phyloP scores from a whole-genome alignment of 371 early-diverging fungal species.

The Mucor mucedo region DNA sequence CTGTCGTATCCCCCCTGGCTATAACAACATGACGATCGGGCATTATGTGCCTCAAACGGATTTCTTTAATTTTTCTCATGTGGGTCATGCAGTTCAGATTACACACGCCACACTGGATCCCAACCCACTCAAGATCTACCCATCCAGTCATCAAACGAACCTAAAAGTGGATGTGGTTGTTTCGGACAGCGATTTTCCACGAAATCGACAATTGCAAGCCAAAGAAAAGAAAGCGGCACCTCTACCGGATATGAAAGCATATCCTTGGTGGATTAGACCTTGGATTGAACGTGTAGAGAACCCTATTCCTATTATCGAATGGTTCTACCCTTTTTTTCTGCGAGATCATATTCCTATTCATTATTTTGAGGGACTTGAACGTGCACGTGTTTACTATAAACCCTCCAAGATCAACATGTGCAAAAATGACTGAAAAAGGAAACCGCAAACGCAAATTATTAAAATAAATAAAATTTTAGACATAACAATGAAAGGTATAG shows the following conservation, averaged over 20 bases:
- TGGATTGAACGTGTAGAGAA: slow-evolving; percentile 9
- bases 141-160: slow-evolving; percentile 32
- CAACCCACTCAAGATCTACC: slow-evolving; percentile 32
- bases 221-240: neutral
- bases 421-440: slow-evolving; percentile 1
- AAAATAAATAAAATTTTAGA: neutral
- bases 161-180: slow-evolving; percentile 20
- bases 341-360: slow-evolving; percentile 38
- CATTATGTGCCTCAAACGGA: slow-evolving; percentile 28
- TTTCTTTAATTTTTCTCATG: slow-evolving; percentile 50
- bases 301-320: slow-evolving; percentile 33
- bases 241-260: neutral
- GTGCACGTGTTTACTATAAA: slow-evolving; percentile 23
- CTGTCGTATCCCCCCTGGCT: slow-evolving; percentile 37
- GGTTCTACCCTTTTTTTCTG: slow-evolving; percentile 36
- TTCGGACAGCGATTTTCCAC: neutral
- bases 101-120: slow-evolving; percentile 22
- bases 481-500: slow-evolving; percentile 1
- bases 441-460: neutral
- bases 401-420: slow-evolving; percentile 4
- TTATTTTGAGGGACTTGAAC: slow-evolving; percentile 36
- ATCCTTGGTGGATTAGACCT: slow-evolving; percentile 14
- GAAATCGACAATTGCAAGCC: neutral
- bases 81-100: slow-evolving; percentile 46
- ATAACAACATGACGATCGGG: slow-evolving; percentile 30